These are phyloP conservation scores for Amoebophrya sp. DNA, from an alignment of 169 alveolate species.

Conservation along the genomic window DNA sequence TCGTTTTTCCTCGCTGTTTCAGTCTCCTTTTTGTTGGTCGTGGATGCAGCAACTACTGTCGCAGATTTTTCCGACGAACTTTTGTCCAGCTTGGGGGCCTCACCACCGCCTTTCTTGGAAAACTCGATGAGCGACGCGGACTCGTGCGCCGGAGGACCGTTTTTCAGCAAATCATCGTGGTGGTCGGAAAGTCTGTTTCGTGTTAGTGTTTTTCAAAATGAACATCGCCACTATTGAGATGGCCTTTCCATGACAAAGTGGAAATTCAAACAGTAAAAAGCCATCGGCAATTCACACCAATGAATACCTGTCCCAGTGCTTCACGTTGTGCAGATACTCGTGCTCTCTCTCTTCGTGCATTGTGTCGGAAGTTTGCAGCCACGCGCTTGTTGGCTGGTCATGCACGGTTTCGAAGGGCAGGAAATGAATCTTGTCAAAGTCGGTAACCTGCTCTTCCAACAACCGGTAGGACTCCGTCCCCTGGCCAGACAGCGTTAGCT, in stretches of 20 bases:
- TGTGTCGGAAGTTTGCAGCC: not conserved
- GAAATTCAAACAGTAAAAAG: too few species aligned
- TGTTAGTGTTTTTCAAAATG: too few species aligned
- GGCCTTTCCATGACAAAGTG: too few species aligned
- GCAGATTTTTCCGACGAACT: not conserved
- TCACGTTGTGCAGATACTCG: conserved; percentile 6
- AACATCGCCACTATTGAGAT: too few species aligned
- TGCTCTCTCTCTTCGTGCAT: not conserved
- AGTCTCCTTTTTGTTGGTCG: not conserved
- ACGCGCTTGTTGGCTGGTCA: not conserved
- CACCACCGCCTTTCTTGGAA: not conserved
- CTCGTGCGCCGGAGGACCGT: not conserved
- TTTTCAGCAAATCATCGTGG: not conserved
- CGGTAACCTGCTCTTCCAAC: too few species aligned
- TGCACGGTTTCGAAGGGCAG: not conserved
- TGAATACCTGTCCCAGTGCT: not conserved
- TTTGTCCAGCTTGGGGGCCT: not conserved
- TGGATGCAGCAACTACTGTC: not conserved
- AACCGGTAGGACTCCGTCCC: too few species aligned
- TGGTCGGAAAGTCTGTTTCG: not conserved
- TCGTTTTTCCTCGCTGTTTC: not conserved
- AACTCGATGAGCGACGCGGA: not conserved
- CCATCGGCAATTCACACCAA: too few species aligned
- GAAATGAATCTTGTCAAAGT: too few species aligned
- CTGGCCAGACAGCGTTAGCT: not conserved